A percentile compares a stretch with the other conserved stretches of the same genome.
Evolutionary conservation across 768 basidiomycete species (phyloP).

Genomic region (Russula dissimulans): DNA sequence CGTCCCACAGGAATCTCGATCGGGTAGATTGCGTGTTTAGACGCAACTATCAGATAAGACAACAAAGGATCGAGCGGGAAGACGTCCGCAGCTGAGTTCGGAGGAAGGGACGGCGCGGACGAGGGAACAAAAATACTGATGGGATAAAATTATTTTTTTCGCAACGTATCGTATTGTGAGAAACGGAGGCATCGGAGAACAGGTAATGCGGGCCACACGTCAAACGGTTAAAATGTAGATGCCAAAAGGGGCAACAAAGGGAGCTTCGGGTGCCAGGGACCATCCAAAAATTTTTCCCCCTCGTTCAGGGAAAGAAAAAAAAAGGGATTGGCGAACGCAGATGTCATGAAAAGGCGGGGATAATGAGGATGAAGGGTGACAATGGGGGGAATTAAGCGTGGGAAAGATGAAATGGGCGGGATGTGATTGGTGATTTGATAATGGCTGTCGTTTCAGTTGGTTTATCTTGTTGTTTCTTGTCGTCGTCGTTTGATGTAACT

Average conservation of each 20-base stretch:
- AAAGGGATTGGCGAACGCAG: background rate
- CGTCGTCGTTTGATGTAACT: slow-evolving; percentile 13
- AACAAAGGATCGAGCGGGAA: background rate
- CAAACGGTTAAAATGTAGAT: slow-evolving; percentile 12
- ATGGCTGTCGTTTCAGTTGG: background rate
- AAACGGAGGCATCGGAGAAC: slow-evolving; percentile 6
- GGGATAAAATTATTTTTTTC: background rate
- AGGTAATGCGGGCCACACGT: slow-evolving; percentile 3
- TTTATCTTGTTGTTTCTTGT: background rate
- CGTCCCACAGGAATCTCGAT: too few species aligned
- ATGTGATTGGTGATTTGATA: slow-evolving; percentile 18
- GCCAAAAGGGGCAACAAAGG: slow-evolving; percentile 15
- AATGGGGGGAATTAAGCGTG: slow-evolving; percentile 3
- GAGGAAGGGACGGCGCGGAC: background rate
- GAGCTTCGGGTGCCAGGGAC: background rate
- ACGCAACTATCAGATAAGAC: slow-evolving; percentile 4
- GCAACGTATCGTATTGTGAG: background rate
- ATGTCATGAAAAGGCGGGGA: background rate
- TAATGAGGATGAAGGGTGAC: background rate
- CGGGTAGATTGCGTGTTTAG: too few species aligned
- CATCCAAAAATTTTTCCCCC: background rate
- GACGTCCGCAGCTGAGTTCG: background rate
- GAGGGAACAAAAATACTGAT: background rate
- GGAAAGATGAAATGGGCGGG: slow-evolving; percentile 1
- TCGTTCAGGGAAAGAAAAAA: background rate